phyloP scores from a whole-genome alignment of 441 rosid genomes.

The Pelargonium cotyledonis region DNA sequence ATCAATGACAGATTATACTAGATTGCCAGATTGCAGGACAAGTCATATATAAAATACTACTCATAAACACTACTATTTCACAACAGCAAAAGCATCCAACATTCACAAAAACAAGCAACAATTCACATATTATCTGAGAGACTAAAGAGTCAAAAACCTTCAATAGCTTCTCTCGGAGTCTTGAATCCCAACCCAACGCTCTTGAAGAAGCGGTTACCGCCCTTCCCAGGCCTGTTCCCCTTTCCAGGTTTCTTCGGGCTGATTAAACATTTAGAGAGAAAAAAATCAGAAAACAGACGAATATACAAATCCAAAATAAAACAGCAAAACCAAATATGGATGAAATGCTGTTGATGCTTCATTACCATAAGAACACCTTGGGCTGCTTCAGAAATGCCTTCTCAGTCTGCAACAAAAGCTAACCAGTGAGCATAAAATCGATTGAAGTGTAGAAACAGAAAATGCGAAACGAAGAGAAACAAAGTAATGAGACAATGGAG shows the following conservation, averaged over 20 bases:
- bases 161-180: slow-evolving; percentile 29
- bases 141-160: slow-evolving; percentile 2
- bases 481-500: neutral
- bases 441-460: neutral
- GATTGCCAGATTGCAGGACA: too few species aligned
- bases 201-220: slow-evolving; percentile 42
- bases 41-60: too few species aligned
- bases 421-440: neutral
- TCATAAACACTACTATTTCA: too few species aligned
- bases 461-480: neutral
- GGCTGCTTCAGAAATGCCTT: slow-evolving; percentile 38
- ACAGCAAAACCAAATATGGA: neutral
- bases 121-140: neutral
- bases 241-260: slow-evolving; percentile 70
- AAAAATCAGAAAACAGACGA: neutral
- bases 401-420: slow-evolving; percentile 26
- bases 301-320: neutral
- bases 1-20: too few species aligned
- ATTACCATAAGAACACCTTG: slow-evolving; percentile 31
- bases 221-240: slow-evolving; percentile 83
- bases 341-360: neutral
- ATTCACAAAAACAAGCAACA: too few species aligned
- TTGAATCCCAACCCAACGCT: slow-evolving; percentile 24
- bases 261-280: slow-evolving; percentile 2
- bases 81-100: neutral